These are phyloP conservation scores for Talaromyces ruber DNA, from an alignment of 495 filamentous ascomycete species.

Conservation along the genomic window DNA sequence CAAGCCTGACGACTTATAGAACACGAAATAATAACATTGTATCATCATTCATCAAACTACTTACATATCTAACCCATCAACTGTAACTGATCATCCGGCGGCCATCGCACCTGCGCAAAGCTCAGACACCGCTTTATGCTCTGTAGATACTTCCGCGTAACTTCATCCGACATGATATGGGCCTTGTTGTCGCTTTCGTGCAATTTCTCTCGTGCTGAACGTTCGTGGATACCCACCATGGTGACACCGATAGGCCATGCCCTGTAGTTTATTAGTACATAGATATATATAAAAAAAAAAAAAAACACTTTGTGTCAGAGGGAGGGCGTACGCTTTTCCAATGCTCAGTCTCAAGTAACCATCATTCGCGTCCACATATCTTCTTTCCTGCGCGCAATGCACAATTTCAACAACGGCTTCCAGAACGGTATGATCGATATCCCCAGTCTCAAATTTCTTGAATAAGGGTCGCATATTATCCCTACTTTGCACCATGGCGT, in stretches of 20 bases:
- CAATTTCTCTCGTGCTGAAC: slow-evolving; percentile 87
- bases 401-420: slow-evolving; percentile 92
- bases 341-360: slow-evolving; percentile 89
- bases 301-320: background rate
- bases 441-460: slow-evolving; percentile 71
- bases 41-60: background rate
- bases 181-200: slow-evolving; percentile 74
- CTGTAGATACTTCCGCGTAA: slow-evolving; percentile 89
- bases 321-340: slow-evolving; percentile 67
- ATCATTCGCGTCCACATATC: slow-evolving; percentile 96
- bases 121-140: slow-evolving; percentile 96
- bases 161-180: slow-evolving; percentile 95
- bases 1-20: no score
- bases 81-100: slow-evolving; percentile 84
- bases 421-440: slow-evolving; percentile 69
- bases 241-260: slow-evolving; percentile 99
- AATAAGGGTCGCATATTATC: slow-evolving; percentile 90
- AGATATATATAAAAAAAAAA: background rate
- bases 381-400: slow-evolving; percentile 72
- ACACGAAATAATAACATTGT: no score
- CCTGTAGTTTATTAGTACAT: slow-evolving; percentile 20
- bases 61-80: slow-evolving; percentile 69
- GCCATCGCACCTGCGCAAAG: slow-evolving; percentile 95
- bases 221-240: slow-evolving; percentile 99
- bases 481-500: slow-evolving; percentile 70